These are phyloP conservation scores for Aegilops sharonensis DNA, from an alignment of 176 grass and related monocot genomes.

Conservation along the genomic window DNA sequence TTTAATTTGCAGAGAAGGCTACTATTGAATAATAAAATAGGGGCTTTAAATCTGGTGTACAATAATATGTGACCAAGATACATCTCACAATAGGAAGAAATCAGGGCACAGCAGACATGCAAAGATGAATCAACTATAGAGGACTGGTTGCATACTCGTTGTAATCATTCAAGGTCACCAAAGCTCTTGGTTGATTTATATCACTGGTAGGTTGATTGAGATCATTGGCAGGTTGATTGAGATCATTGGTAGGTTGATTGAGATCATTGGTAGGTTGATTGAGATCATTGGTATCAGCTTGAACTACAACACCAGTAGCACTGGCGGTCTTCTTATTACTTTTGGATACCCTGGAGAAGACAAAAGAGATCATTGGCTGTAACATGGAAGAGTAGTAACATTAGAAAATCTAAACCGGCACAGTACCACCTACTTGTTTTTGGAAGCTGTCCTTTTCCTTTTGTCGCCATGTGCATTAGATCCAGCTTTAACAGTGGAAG, in stretches of 20 bases:
- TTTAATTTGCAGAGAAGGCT: background rate
- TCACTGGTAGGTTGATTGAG: constrained; percentile 11
- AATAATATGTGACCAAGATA: background rate
- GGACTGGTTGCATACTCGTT: constrained; percentile 45
- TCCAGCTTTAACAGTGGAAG: constrained; percentile 49
- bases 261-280: constrained; percentile 49
- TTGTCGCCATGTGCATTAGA: constrained; percentile 42
- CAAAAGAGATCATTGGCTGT: constrained; percentile 11
- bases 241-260: constrained; percentile 49
- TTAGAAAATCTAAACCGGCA: constrained; percentile 6
- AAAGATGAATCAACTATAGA: constrained; percentile 24
- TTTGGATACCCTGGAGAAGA: constrained; percentile 64
- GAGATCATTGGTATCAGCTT: constrained; percentile 34
- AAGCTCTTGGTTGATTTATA: constrained; percentile 45
- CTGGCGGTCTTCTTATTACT: constrained; percentile 45
- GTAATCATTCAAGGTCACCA: constrained; percentile 55
- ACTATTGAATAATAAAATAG: background rate
- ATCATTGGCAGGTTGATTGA: constrained; percentile 1
- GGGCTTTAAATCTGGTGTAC: background rate
- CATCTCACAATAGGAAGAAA: constrained; percentile 13
- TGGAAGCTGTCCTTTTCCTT: constrained; percentile 53
- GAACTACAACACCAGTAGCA: constrained; percentile 36
- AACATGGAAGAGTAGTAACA: constrained; percentile 31
- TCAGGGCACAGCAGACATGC: background rate
- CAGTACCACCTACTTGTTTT: constrained; percentile 41